Percentiles rank a stretch among this genome's conserved stretches.
These are phyloP conservation scores for Phytopythium mirpurense DNA, from an alignment of 352 stramenopile species.

Conservation along the genomic window DNA sequence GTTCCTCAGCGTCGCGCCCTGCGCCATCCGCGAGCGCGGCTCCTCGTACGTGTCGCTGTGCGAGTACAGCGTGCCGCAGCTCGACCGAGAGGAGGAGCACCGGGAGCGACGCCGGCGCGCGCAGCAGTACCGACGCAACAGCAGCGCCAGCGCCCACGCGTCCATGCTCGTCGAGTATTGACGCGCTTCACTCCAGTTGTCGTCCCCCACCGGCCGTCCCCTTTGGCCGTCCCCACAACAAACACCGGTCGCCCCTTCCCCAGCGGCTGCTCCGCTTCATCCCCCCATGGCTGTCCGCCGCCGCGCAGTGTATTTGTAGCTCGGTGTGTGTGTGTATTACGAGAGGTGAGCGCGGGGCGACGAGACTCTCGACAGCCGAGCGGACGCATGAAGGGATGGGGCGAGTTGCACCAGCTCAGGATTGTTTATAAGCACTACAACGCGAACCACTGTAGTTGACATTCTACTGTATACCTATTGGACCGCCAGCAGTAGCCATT, in stretches of 20 bases:
- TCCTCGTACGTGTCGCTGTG: conserved; percentile 57
- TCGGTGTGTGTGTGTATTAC: conserved; percentile 1
- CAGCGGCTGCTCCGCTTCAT: too few species aligned
- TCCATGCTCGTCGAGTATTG: conserved; percentile 46
- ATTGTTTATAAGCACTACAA: too few species aligned
- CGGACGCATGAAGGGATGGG: too few species aligned
- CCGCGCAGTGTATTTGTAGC: conserved; percentile 5
- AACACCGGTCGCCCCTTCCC: too few species aligned
- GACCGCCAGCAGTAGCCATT: too few species aligned
- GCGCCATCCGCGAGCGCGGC: conserved; percentile 40
- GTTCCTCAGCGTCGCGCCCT: conserved; percentile 67
- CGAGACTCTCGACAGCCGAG: too few species aligned
- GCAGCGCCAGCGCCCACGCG: conserved; percentile 46
- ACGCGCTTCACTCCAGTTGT: too few species aligned
- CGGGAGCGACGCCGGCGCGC: conserved; percentile 67
- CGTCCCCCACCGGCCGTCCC: too few species aligned
- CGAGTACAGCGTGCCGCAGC: conserved; percentile 65
- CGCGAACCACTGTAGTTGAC: too few species aligned
- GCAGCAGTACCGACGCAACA: conserved; percentile 70
- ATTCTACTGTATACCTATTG: too few species aligned
- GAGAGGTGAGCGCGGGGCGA: not conserved
- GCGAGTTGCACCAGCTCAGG: too few species aligned
- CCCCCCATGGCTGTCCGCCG: not conserved
- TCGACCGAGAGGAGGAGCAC: conserved; percentile 64
- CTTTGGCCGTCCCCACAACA: too few species aligned